phyloP scores from a whole-genome alignment of 345 rosid genomes.

The Hibiscus mutabilis region DNA sequence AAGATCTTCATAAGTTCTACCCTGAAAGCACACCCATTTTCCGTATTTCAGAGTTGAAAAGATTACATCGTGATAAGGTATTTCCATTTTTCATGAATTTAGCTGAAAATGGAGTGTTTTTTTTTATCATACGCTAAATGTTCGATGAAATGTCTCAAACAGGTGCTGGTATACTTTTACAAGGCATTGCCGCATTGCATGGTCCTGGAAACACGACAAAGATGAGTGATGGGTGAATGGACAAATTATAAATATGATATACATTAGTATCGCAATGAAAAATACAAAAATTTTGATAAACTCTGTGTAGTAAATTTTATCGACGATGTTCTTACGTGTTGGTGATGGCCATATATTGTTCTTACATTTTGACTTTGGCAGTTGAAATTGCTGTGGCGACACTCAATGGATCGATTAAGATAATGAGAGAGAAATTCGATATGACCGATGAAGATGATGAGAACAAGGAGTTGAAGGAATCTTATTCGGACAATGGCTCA shows the following conservation, averaged over 20 bases:
- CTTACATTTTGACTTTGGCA: not conserved
- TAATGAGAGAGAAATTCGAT: conserved; percentile 35
- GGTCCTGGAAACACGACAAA: conserved; percentile 45
- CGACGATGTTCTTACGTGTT: not conserved
- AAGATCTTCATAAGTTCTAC: conserved; percentile 41
- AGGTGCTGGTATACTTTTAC: conserved; percentile 40
- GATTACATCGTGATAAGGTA: not conserved
- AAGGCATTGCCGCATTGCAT: conserved; percentile 37
- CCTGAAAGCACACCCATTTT: conserved; percentile 37
- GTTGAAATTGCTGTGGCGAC: too few relatives aligned
- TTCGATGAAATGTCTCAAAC: conserved; percentile 7
- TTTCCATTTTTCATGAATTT: not conserved
- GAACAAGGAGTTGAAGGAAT: conserved; percentile 15
- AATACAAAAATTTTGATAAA: conserved; percentile 26
- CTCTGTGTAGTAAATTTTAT: conserved; percentile 16
- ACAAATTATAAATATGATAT: conserved; percentile 22
- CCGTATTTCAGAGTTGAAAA: conserved; percentile 27
- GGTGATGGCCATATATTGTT: not conserved
- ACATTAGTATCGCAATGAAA: conserved; percentile 10
- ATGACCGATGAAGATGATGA: conserved; percentile 38
- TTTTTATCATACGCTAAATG: not conserved
- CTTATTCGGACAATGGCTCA: conserved; percentile 20
- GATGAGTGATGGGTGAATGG: conserved; percentile 37
- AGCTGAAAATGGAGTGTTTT: not conserved
- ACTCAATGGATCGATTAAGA: conserved; percentile 36